Conservation (phyloP, 2,329 filamentous ascomycete genomes). For the Epichloe festucae region DNA sequence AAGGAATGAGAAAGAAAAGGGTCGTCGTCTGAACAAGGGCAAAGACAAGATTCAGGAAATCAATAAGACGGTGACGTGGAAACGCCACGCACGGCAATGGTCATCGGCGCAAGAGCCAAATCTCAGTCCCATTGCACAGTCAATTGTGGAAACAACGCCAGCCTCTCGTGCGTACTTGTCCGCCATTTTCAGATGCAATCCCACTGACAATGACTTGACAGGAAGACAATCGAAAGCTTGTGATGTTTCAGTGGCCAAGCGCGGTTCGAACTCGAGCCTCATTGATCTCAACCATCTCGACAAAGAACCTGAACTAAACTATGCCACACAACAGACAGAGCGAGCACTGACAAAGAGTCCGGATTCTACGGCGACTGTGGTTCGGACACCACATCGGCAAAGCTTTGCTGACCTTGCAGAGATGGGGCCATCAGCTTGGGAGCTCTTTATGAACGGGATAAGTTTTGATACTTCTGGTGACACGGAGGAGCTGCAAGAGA, state of each 20-base stretch:
- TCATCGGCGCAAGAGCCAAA: conserved; percentile 36
- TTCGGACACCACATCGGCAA: conserved; percentile 20
- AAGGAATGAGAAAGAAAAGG: conserved; percentile 22
- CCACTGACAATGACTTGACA: background rate
- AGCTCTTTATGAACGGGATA: conserved; percentile 21
- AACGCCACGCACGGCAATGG: conserved; percentile 33
- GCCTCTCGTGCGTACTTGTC: conserved; percentile 13
- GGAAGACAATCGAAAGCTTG: background rate
- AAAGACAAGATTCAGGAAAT: conserved; percentile 24
- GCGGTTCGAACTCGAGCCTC: background rate
- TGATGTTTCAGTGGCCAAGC: background rate
- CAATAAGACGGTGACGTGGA: conserved; percentile 29
- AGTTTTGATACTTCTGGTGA: conserved; percentile 13
- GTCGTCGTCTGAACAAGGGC: conserved; percentile 29
- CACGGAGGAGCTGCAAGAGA: background rate
- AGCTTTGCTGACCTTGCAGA: conserved; percentile 12
- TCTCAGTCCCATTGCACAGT: conserved; percentile 36
- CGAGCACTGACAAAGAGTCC: conserved; percentile 2
- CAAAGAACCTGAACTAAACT: background rate
- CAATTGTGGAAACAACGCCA: conserved; percentile 16
- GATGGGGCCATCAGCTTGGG: conserved; percentile 12
- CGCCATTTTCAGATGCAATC: background rate
- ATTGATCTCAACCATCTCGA: background rate
- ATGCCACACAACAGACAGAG: background rate
- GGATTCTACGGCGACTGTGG: conserved; percentile 25